Evolutionary conservation across 805 yeast genomes (phyloP).

Genomic region (Jamesozyma jinghongensis): DNA sequence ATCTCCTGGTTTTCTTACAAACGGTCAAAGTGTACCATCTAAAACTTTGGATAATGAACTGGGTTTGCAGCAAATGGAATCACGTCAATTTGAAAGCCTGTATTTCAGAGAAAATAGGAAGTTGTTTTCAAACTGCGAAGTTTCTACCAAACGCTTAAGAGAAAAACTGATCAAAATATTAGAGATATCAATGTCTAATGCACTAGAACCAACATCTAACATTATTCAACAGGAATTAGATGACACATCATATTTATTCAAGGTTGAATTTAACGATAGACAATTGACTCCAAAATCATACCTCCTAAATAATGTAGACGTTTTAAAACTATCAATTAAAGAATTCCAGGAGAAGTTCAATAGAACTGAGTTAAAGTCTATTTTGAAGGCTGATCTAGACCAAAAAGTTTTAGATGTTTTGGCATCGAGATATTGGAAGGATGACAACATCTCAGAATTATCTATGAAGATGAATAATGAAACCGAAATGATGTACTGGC

Average conservation of each 20-base stretch:
- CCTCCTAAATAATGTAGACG: conserved; percentile 83
- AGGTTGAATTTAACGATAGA: conserved; percentile 94
- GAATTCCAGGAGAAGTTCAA: conserved; percentile 79
- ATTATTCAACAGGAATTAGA: conserved; percentile 86
- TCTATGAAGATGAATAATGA: conserved; percentile 46
- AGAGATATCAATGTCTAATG: conserved; percentile 84
- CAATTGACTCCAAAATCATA: conserved; percentile 90
- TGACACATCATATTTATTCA: conserved; percentile 84
- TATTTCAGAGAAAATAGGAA: conserved; percentile 59
- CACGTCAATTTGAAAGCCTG: conserved; percentile 56
- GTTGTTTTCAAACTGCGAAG: conserved; percentile 52
- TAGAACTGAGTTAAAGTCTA: conserved; percentile 67
- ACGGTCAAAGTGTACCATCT: not conserved
- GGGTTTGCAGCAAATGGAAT: conserved; percentile 20
- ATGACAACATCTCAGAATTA: conserved; percentile 38
- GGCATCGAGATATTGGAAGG: conserved; percentile 90
- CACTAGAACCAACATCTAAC: conserved; percentile 77
- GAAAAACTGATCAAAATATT: conserved; percentile 76
- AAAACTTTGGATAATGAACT: not conserved
- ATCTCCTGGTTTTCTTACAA: not conserved
- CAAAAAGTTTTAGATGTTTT: conserved; percentile 79
- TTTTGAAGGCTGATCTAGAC: conserved; percentile 76
- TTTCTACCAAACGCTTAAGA: conserved; percentile 68
- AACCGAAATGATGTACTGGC: conserved; percentile 62
- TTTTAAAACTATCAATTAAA: conserved; percentile 75